Percentiles rank a stretch among this genome's conserved stretches.
These are phyloP conservation scores for Aspergillus baeticus DNA, from an alignment of 495 filamentous ascomycete species.

Conservation along the genomic window DNA sequence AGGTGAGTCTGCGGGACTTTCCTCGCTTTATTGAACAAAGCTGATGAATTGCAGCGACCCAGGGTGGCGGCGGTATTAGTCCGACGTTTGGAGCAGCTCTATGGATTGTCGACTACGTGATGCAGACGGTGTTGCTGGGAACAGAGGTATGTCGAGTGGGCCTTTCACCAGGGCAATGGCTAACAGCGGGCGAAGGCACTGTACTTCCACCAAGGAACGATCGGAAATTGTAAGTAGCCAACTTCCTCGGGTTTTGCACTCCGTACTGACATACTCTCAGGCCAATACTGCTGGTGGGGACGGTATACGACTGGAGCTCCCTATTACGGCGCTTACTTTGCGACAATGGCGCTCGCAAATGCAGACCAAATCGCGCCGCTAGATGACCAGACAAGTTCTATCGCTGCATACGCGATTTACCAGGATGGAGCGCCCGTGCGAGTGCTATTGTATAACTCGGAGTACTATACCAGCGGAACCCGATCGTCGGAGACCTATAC, in stretches of 20 bases:
- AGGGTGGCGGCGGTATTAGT: conserved; percentile 45
- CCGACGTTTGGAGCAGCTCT: conserved; percentile 58
- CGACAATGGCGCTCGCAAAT: conserved; percentile 50
- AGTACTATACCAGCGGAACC: conserved; percentile 52
- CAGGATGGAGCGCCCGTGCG: conserved; percentile 33
- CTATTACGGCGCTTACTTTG: conserved; percentile 59
- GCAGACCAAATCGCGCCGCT: conserved; percentile 50
- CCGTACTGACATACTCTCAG: conserved; percentile 2
- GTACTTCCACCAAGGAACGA: conserved; percentile 63
- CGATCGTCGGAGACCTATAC: conserved; percentile 45
- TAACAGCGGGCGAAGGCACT: conserved; percentile 15
- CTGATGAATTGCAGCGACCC: conserved; percentile 20
- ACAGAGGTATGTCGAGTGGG: conserved; percentile 21
- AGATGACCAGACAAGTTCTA: conserved; percentile 46
- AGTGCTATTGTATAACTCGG: conserved; percentile 55
- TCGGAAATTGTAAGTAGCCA: conserved; percentile 47
- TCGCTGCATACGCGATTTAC: conserved; percentile 55
- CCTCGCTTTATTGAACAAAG: background rate
- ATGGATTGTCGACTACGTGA: conserved; percentile 60
- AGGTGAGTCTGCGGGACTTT: conserved; percentile 30
- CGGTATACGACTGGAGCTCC: conserved; percentile 54
- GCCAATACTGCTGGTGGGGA: conserved; percentile 62
- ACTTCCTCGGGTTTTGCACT: background rate
- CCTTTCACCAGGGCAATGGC: background rate
- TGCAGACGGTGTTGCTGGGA: conserved; percentile 49